Base-by-base conservation (phyloP, 768 basidiomycete species). In the Tylopilus sp. region DNA sequence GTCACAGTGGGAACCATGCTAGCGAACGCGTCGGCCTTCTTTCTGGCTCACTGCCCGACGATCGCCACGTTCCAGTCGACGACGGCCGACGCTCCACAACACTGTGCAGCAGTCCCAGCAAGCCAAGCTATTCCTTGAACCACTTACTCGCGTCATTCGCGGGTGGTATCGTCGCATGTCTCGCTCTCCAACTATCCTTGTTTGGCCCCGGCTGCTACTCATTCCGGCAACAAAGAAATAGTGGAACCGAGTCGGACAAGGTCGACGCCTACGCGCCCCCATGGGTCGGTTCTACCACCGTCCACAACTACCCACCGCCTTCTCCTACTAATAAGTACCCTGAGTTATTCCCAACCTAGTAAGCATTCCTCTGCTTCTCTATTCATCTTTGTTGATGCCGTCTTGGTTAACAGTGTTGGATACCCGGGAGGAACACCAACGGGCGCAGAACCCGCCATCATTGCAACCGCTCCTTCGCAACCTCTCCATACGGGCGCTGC, bases 341-440 rank as follows among this genome's bases (percentile, higher is more conserved):
- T 0, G 79, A 84, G 1, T 58, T 87, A 23, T 93, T 93, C 66
- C 91, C 91, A 5, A 79, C 87, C 26, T 59, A 82, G 69, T 70
- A 25, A 4, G 65, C 18, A 3, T 28, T 28, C 8, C 2, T 26
- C 21, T n/a, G n/a, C n/a, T n/a, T n/a, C n/a, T n/a, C n/a, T n/a
- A n/a, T n/a, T n/a, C n/a, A n/a, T n/a, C n/a, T n/a, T n/a, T n/a
- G n/a, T n/a, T n/a, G n/a, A n/a, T n/a, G n/a, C n/a, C n/a, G n/a
- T n/a, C n/a, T n/a, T n/a, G n/a, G n/a, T n/a, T n/a, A 8, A 28
- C 43, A 69, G 69, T 58, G 83, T 93, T 4, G 91, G 91, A 33
- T 83, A 91, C 63, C 74, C 85, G 3, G 91, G 91, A 15, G 76
- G 73, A 21, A 92, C 89, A 1, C 86, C 88, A 0, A 93, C 88